These are phyloP conservation scores for Elongisporangium undulatum DNA, from an alignment of 352 stramenopile genomes.

Conservation along the genomic window DNA sequence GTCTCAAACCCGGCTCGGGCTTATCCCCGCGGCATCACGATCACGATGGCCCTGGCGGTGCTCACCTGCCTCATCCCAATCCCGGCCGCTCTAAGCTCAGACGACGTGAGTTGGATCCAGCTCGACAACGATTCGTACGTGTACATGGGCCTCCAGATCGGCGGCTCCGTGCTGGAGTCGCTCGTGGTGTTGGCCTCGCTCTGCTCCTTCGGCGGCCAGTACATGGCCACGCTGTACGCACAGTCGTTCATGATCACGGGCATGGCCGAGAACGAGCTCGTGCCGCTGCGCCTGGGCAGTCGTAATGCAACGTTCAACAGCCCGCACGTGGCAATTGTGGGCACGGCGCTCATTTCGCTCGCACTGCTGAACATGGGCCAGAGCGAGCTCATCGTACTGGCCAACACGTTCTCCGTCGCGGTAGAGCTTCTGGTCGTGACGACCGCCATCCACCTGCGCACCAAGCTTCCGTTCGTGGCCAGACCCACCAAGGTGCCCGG, in stretches of 20 bases:
- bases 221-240: conserved; percentile 85
- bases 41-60: conserved; percentile 54
- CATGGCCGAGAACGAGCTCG: conserved; percentile 66
- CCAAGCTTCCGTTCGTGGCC: conserved; percentile 36
- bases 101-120: conserved; percentile 31
- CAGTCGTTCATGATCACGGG: conserved; percentile 77
- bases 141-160: conserved; percentile 57
- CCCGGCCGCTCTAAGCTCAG: conserved; percentile 55
- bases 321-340: conserved; percentile 16
- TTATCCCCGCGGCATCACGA: conserved; percentile 72
- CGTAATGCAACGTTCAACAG: conserved; percentile 18
- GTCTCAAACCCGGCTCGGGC: conserved; percentile 64
- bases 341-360: conserved; percentile 15
- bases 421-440: conserved; percentile 76
- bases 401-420: conserved; percentile 84
- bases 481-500: conserved; percentile 29
- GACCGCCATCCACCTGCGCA: conserved; percentile 80
- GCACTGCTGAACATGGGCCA: conserved; percentile 31
- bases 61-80: conserved; percentile 84
- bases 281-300: conserved; percentile 68
- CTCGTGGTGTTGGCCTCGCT: conserved; percentile 79
- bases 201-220: conserved; percentile 85
- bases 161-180: conserved; percentile 60
- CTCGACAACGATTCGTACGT: conserved; percentile 86
- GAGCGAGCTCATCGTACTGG: conserved; percentile 55